These are phyloP conservation scores for Syzygium oleosum DNA, from an alignment of 345 rosid species.

Conservation along the genomic window DNA sequence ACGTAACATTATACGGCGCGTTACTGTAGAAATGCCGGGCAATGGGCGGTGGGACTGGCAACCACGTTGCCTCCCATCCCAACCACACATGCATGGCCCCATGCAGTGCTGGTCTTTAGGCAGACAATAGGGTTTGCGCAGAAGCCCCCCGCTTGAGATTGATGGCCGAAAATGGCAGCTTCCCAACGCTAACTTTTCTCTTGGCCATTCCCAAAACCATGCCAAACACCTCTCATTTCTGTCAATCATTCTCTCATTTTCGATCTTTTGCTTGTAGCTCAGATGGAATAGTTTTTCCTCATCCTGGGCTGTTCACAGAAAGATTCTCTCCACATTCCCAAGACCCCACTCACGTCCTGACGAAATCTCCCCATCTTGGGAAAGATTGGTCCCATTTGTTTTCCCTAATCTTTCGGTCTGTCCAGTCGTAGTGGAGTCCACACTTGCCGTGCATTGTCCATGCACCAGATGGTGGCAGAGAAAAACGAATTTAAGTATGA, in stretches of 20 bases:
- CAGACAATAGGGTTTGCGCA: not conserved
- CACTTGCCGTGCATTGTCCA: not conserved
- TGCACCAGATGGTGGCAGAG: not conserved
- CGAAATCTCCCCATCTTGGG: not conserved
- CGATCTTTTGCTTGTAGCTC: not conserved
- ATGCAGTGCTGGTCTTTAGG: constrained; percentile 10
- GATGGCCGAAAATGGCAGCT: not conserved
- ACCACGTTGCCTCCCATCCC: constrained; percentile 15
- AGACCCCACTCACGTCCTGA: not conserved
- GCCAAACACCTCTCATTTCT: not conserved
- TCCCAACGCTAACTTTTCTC: not conserved
- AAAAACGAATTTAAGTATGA: not conserved
- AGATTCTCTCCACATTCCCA: not conserved
- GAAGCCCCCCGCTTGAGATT: not conserved
- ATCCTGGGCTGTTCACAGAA: not conserved
- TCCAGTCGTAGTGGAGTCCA: not conserved
- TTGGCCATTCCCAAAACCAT: not conserved
- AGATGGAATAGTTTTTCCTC: no score
- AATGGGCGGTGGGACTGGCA: constrained; percentile 11
- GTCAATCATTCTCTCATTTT: not conserved
- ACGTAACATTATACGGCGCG: not conserved
- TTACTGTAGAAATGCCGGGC: not conserved
- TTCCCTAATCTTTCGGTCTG: not conserved
- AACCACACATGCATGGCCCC: constrained; percentile 20
- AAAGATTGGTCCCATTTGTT: not conserved